Evolutionary conservation across 2,329 filamentous ascomycete genomes (phyloP).

Genomic region (Aspergillus jensenii): DNA sequence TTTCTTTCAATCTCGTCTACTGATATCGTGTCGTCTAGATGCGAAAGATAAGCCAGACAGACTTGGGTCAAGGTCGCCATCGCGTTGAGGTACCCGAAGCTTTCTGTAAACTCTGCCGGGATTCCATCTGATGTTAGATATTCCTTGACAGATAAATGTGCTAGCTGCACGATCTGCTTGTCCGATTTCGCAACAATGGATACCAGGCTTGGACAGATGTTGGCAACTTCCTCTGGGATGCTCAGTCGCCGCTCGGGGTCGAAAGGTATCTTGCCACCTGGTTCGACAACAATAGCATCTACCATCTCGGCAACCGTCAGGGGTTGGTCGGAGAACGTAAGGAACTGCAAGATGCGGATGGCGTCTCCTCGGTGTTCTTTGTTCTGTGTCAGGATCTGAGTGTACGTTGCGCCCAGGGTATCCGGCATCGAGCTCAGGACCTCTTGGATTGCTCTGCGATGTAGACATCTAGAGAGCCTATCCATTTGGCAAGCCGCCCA

Average conservation of each 20-base stretch:
- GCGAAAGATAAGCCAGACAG: slow-evolving; percentile 16
- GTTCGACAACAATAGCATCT: slow-evolving; percentile 13
- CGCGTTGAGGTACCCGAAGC: slow-evolving; percentile 2
- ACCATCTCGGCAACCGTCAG: slow-evolving; percentile 17
- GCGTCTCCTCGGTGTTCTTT: background rate
- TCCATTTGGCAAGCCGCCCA: too few relatives aligned
- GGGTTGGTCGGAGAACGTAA: slow-evolving; percentile 18
- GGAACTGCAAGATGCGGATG: slow-evolving; percentile 17
- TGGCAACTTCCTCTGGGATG: slow-evolving; percentile 15
- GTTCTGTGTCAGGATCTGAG: too few relatives aligned
- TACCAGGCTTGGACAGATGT: slow-evolving; percentile 21
- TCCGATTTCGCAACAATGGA: background rate
- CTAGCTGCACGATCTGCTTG: slow-evolving; percentile 15
- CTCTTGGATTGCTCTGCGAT: too few relatives aligned
- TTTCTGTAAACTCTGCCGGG: background rate
- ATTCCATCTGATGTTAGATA: slow-evolving; percentile 17
- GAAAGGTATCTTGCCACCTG: slow-evolving; percentile 1
- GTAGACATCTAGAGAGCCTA: too few relatives aligned
- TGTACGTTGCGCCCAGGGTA: too few relatives aligned
- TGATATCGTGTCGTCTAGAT: slow-evolving; percentile 3
- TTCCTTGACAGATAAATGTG: slow-evolving; percentile 26
- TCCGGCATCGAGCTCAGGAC: too few relatives aligned
- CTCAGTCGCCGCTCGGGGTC: slow-evolving; percentile 9
- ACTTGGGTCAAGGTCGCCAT: slow-evolving; percentile 7
- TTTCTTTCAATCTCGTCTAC: background rate